A percentile compares a stretch with the other conserved stretches of the same genome.
Evolutionary conservation across 2,329 filamentous ascomycete genomes (phyloP).

Genomic region (Berkeleyomyces basicola): DNA sequence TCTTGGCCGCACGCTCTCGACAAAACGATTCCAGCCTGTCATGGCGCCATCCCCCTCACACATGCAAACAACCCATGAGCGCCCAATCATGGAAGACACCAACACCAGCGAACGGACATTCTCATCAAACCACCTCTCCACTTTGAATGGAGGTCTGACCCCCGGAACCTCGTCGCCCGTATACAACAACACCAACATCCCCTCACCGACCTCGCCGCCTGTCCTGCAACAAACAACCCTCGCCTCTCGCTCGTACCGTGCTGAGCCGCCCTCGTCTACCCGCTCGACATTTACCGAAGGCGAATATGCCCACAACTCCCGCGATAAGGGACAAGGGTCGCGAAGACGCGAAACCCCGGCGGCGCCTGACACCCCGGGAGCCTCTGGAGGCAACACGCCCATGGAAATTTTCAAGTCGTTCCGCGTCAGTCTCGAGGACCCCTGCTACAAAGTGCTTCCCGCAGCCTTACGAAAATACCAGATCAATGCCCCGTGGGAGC

Average conservation of each 20-base stretch:
- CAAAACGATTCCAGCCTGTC: conserved; percentile 56
- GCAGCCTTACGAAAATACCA: conserved; percentile 96
- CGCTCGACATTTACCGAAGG: conserved; percentile 39
- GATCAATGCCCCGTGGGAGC: conserved; percentile 92
- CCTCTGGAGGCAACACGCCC: conserved; percentile 31
- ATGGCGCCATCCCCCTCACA: conserved; percentile 63
- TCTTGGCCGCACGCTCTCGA: conserved; percentile 57
- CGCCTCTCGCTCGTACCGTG: conserved; percentile 43
- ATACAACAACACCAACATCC: conserved; percentile 48
- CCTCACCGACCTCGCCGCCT: conserved; percentile 53
- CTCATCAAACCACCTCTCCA: conserved; percentile 52
- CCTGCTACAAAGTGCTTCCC: conserved; percentile 90
- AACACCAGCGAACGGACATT: conserved; percentile 48
- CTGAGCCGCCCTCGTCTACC: conserved; percentile 35
- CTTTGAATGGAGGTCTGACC: conserved; percentile 48
- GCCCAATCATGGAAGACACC: conserved; percentile 48
- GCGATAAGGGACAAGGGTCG: conserved; percentile 27
- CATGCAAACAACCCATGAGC: conserved; percentile 51
- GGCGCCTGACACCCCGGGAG: conserved; percentile 35
- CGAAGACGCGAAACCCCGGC: conserved; percentile 45
- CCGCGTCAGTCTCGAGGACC: conserved; percentile 93
- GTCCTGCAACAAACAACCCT: conserved; percentile 38
- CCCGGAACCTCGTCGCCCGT: conserved; percentile 34
- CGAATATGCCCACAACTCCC: conserved; percentile 21
- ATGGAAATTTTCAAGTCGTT: conserved; percentile 99